Evolutionary conservation across 2,329 filamentous ascomycete genomes (phyloP).

Genomic region (Aspergillus hiratsukae): DNA sequence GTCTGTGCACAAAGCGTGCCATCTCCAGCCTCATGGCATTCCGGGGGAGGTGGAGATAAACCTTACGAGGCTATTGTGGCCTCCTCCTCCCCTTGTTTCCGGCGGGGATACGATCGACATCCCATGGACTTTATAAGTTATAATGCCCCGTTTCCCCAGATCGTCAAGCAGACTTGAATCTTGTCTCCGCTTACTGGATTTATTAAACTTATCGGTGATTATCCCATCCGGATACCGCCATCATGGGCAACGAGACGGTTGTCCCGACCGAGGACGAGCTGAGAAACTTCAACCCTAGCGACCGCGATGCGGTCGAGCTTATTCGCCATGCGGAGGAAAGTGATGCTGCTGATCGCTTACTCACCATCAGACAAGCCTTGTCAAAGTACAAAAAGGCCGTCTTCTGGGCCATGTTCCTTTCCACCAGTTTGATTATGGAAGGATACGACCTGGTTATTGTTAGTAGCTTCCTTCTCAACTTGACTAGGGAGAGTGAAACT

Average conservation of each 20-base stretch:
- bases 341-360: conserved; percentile 20
- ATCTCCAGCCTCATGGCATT: not conserved
- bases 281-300: not conserved
- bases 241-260: not conserved
- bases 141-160: not conserved
- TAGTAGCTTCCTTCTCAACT: not conserved
- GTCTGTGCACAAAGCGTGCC: not conserved
- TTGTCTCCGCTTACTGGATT: not conserved
- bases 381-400: conserved; percentile 25
- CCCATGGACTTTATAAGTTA: not conserved
- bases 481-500: not conserved
- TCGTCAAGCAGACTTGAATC: not conserved
- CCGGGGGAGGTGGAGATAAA: not conserved
- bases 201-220: not conserved
- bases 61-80: not conserved
- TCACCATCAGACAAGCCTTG: conserved; percentile 21
- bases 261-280: not conserved
- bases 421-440: conserved; percentile 26
- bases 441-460: conserved; percentile 19
- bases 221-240: not conserved
- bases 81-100: not conserved
- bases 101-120: not conserved
- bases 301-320: not conserved
- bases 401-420: conserved; percentile 23
- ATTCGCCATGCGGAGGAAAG: conserved; percentile 11